Evolutionary conservation across 192 early-diverging fungal genomes (phyloP), one percentile per base, ranked within the genome.

Genomic region (Coemansia sp.): DNA sequence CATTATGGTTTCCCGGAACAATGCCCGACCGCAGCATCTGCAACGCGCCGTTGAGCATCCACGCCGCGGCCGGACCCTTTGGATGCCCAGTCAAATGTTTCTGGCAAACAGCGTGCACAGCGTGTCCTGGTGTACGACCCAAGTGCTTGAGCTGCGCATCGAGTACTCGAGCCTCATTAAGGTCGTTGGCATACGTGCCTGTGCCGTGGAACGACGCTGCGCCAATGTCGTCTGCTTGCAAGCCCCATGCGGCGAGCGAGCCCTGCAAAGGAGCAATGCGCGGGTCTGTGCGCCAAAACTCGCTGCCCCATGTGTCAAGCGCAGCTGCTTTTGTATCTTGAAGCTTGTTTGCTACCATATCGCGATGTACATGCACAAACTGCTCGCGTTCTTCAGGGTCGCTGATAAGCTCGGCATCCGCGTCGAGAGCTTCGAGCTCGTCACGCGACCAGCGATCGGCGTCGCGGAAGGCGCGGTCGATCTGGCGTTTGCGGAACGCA

Each of bases 191-290:
- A 69, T 91, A 86, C 58, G 95, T 98, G 35, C 88, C 89, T 8
- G 95, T 98, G 51, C 93, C 95, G 75, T 98, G 95, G 91, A 98
- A 94, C 26, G 95, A 98, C 9, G 92, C 92, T 38, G 94, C 85
- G 43, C 91, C 88, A 71, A 98, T 93, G 76, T 98, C 95, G 75
- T 98, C 92, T 61, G 94, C 84, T 35, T 86, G 91, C 60, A 98
- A 79, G 41, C 95, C 93, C 79, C 88, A 98, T 6, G 84, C 87
- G 26, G 93, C 92, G 26, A 98, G 85, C 17, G 91, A 89, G 62
- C 92, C 94, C 43, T 91, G 92, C 51, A 96, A 71, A 39, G 96
- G 92, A 45, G 94, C 82, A 55, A 96, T 89, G 48, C 74, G 62
- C n/a, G 88, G 68, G 69, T 90, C 83, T 31, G 86, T 74, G 59